Conservation (phyloP, 306 rosid genomes). For the Aeschynomene evenia region DNA sequence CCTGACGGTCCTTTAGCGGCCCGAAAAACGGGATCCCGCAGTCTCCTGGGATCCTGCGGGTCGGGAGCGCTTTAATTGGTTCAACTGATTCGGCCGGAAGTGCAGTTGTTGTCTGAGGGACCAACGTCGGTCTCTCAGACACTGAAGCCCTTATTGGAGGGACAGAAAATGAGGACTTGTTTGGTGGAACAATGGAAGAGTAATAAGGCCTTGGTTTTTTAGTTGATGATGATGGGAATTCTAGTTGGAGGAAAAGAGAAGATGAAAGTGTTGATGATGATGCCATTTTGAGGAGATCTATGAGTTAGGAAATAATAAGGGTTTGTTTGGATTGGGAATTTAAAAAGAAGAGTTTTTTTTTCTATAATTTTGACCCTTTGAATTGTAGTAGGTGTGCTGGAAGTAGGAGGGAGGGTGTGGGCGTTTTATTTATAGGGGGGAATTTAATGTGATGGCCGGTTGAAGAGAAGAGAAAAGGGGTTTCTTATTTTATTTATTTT, state of each 20-base stretch:
- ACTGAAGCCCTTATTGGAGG: conserved; percentile 49
- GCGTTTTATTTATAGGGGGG: background rate
- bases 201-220: background rate
- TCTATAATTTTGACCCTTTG: too few relatives aligned
- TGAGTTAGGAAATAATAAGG: background rate
- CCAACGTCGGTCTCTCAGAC: conserved; percentile 44
- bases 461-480: too few relatives aligned
- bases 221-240: conserved; percentile 29
- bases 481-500: background rate
- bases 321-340: background rate
- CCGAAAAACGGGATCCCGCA: conserved; percentile 71
- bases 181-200: background rate
- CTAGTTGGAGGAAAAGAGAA: conserved; percentile 44
- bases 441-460: background rate
- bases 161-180: background rate
- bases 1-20: conserved; percentile 59
- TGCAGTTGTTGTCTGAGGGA: background rate
- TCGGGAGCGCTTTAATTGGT: conserved; percentile 48
- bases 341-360: too few relatives aligned
- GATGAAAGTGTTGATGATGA: conserved; percentile 30
- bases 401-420: background rate
- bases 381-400: background rate
- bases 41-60: conserved; percentile 72
- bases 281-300: conserved; percentile 38
- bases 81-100: conserved; percentile 4